phyloP scores from a whole-genome alignment of 176 grass and related monocot species.

The Triticum timopheevii region DNA sequence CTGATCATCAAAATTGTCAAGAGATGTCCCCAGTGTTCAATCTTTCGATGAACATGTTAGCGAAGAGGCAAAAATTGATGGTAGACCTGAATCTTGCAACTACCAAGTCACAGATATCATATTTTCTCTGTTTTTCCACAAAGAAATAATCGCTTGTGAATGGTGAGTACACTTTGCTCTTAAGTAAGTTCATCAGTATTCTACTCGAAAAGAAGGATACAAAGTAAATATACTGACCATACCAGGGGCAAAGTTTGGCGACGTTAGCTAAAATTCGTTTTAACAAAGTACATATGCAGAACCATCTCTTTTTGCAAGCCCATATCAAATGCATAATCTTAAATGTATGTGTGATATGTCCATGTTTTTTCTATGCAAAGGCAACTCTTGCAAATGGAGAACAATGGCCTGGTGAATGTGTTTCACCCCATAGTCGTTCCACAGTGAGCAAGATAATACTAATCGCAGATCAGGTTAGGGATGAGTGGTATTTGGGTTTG shows the following conservation, averaged over 20 bases:
- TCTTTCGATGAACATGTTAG: neutral
- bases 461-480: neutral
- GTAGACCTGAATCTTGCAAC: neutral
- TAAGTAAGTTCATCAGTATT: neutral
- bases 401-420: neutral
- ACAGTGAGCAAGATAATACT: neutral
- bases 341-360: neutral
- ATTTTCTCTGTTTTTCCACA: neutral
- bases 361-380: neutral
- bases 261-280: neutral
- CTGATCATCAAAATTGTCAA: neutral
- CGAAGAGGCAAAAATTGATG: neutral
- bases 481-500: neutral
- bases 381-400: neutral
- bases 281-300: neutral
- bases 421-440: neutral
- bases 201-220: neutral
- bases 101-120: constrained; percentile 5
- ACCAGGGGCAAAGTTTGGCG: neutral
- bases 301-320: neutral
- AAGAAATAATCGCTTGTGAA: constrained; percentile 7
- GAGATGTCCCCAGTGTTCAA: neutral
- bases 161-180: neutral
- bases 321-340: constrained; percentile 1
- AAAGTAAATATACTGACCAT: neutral